Evolutionary conservation across 768 basidiomycete genomes (phyloP), one percentile per base, ranked within the genome.

Genomic region (Imleria badia): DNA sequence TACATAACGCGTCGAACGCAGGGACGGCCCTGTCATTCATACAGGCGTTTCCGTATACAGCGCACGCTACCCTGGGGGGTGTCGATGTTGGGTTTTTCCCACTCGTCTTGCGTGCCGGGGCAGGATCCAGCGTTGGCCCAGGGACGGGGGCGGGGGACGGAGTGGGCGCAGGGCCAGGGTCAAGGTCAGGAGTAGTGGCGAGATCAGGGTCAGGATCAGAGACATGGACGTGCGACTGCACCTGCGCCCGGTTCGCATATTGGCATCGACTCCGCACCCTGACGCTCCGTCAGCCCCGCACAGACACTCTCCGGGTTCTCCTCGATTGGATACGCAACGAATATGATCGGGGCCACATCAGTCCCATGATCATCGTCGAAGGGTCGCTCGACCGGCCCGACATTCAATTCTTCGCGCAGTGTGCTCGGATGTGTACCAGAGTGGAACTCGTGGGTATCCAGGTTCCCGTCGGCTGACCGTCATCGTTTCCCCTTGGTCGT

Each of bases 81-180:
- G 49, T 63, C 13, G 67, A 69, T 22, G 55, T 68, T 15, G 70
- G 67, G 0, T 61, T 61, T 10, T 61, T 69, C 48, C 58, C 61
- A 8, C 48, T 47, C 6, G 57, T 56, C 13, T 35, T 69, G 52
- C 59, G 54, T 15, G 51, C 57, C 5, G 31, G 46, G 17, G 45
- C 54, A 20, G 45, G 42, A 39, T 45, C 60, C 0, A 45, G n/a
- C 13, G 5, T 43, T 29, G 29, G 36, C 5, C 4, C 15, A 35
- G 46, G 35, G 14, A 14, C 42, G 23, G 35, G 48, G 20, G 8
- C 22, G 7, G 36, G 17, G 31, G 2, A 12, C 30, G 7, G 49
- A 0, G 9, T 44, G 40, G 40, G 51, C 50, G 34, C 39, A 51
- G 52, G 52, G 54, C 31, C 45, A 35, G 48, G 39, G 45, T 49